Percentiles rank a stretch among this genome's conserved stretches.
These are phyloP conservation scores for Colletotrichum gigasporum DNA, from an alignment of 2,329 filamentous ascomycete genomes.

Conservation along the genomic window DNA sequence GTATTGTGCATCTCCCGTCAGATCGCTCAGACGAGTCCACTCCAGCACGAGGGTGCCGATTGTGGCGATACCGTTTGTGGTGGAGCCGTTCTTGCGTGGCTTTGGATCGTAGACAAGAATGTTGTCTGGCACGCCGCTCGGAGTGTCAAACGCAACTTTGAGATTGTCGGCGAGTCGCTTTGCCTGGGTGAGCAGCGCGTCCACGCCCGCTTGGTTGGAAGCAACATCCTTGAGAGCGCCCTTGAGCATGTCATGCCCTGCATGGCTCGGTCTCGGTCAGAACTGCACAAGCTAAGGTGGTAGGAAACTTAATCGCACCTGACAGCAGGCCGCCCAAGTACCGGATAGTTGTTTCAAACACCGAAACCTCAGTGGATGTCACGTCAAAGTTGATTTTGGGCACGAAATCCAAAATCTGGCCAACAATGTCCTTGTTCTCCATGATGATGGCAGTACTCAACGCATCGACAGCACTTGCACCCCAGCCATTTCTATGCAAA, in stretches of 20 bases:
- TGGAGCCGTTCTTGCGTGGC: constrained; percentile 56
- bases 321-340: constrained; percentile 85
- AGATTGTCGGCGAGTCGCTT: constrained; percentile 75
- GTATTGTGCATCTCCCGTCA: constrained; percentile 75
- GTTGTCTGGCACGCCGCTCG: constrained; percentile 79
- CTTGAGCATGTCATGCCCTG: constrained; percentile 75
- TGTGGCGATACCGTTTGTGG: constrained; percentile 77
- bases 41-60: constrained; percentile 83
- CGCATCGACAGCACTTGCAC: constrained; percentile 83
- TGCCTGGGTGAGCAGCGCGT: constrained; percentile 73
- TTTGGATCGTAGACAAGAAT: constrained; percentile 67
- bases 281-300: background rate
- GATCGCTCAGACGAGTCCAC: constrained; percentile 82
- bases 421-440: constrained; percentile 72
- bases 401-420: constrained; percentile 77
- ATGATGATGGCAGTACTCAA: constrained; percentile 84
- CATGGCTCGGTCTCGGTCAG: background rate
- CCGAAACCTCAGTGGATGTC: constrained; percentile 70
- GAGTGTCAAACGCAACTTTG: constrained; percentile 81
- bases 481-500: constrained; percentile 78
- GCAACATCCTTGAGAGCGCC: constrained; percentile 68
- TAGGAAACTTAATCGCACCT: constrained; percentile 50
- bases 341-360: constrained; percentile 92
- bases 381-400: constrained; percentile 75
- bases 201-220: constrained; percentile 54